Base-by-base conservation (phyloP, 495 filamentous ascomycete species). In the Penicillium paxilli region DNA sequence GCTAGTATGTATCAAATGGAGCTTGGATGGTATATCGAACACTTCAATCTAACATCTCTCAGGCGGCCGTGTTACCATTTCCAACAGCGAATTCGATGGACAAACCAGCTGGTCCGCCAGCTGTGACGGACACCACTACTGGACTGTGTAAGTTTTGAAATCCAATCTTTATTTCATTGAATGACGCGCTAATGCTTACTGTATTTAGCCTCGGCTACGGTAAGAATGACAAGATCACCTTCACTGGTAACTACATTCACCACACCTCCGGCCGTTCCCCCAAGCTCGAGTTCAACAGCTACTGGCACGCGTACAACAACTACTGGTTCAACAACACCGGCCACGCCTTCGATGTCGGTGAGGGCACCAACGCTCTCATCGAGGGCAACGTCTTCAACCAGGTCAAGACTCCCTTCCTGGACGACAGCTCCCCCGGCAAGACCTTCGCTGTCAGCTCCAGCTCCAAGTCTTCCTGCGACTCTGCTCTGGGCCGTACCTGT, bases 81-180 rank as follows among this genome's bases (percentile, higher is more conserved):
- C 71, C 41, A 69, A 73, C 58, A 73, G 68, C 44, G 71, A 82
- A 52, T 75, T 82, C 52, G 75, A 83, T 47, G 80, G 80, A 25
- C 51, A 55, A 12, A 79, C 77, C 1, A 67, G 57, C 52, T 82
- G 74, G 72, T 79, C 74, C 24, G 74, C 78, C 14, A 73, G 70
- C 22, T 82, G 80, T 52, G 77, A 83, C 46, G 72, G 74, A 16
- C 70, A 81, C 57, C 79, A 81, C 60, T 83, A 83, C 72, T 82
- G 80, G 79, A 75, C 67, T 21, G 60, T 83, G 59, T 72, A 60
- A 54, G 51, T 51, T 12, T 4, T 6, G 22, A 28, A 2, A 5
- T 12, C 32, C n/a, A n/a, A n/a, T n/a, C n/a, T n/a, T n/a, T 2
- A 1, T 25, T 11, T 5, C 2, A 1, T 1, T 9, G 4, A 19